A percentile compares a stretch with the other conserved stretches of the same genome.
phyloP scores from a whole-genome alignment of 139 green algal genomes.

The Prasinococcaceae sp. region DNA sequence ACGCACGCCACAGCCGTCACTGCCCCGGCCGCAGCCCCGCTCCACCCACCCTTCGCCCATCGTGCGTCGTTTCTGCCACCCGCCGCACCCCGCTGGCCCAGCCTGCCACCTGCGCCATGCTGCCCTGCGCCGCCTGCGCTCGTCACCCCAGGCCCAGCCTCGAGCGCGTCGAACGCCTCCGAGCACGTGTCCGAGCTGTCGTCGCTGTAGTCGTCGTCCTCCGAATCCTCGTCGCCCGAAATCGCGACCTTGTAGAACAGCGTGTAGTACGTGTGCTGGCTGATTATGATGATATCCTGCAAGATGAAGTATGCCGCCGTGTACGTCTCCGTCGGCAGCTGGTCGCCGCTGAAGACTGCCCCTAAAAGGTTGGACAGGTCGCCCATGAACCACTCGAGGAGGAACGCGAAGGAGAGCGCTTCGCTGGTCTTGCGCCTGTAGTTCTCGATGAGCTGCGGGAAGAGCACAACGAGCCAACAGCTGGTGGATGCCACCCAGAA shows the following conservation, averaged over 20 bases:
- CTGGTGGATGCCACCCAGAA: constrained; percentile 39
- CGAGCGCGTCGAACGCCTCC: no score
- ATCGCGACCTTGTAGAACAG: constrained; percentile 16
- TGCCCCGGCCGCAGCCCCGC: no score
- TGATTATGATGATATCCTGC: constrained; percentile 54
- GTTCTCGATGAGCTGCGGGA: constrained; percentile 74
- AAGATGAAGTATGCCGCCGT: constrained; percentile 64
- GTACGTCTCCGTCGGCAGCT: constrained; percentile 55
- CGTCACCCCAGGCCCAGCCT: no score
- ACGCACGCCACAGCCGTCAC: no score
- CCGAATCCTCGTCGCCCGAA: no score
- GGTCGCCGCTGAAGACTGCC: constrained; percentile 59
- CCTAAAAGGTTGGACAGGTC: constrained; percentile 65
- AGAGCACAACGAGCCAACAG: constrained; percentile 47
- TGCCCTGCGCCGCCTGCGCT: no score
- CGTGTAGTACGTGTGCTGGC: constrained; percentile 58
- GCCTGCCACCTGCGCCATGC: no score
- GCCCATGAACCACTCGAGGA: constrained; percentile 67
- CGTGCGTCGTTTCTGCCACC: no score
- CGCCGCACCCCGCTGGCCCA: no score
- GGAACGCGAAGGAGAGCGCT: constrained; percentile 65
- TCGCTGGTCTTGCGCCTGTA: constrained; percentile 53
- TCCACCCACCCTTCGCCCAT: no score
- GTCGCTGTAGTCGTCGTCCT: no score
- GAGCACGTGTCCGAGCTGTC: no score